A percentile compares a stretch with the other conserved stretches of the same genome.
phyloP scores from a whole-genome alignment of 495 filamentous ascomycete genomes.

The Tuber brumale region DNA sequence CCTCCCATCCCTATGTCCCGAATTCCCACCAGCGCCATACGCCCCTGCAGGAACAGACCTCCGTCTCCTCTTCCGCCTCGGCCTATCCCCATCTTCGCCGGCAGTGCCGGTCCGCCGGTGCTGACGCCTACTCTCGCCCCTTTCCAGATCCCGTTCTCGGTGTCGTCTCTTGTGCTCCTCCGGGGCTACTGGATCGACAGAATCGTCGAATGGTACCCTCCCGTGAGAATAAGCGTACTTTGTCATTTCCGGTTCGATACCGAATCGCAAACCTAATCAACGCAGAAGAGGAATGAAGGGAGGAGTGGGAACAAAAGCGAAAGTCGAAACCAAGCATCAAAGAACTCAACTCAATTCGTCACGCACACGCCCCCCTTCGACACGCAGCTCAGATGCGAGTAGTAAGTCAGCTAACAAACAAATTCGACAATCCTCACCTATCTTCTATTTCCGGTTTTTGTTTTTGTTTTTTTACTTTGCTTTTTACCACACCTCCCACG shows the following conservation, averaged over 20 bases:
- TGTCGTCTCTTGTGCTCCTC: conserved; percentile 12
- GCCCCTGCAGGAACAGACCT: conserved; percentile 12
- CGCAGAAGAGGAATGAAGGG: background rate
- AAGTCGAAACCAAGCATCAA: background rate
- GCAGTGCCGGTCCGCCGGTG: conserved; percentile 14
- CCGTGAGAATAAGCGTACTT: conserved; percentile 29
- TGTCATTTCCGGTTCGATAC: conserved; percentile 11
- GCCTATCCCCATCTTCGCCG: conserved; percentile 25
- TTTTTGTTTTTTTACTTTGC: background rate
- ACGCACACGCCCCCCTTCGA: background rate
- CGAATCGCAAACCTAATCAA: background rate
- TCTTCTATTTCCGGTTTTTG: background rate
- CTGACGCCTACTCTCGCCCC: conserved; percentile 22
- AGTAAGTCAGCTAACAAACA: background rate
- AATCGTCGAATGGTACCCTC: conserved; percentile 27
- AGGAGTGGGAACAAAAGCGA: background rate
- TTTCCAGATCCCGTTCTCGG: conserved; percentile 35
- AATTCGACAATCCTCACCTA: background rate
- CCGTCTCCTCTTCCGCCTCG: conserved; percentile 28
- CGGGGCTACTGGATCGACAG: conserved; percentile 15
- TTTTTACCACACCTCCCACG: background rate
- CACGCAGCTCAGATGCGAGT: background rate
- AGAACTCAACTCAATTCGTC: background rate
- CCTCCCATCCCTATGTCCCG: conserved; percentile 18
- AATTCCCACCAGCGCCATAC: conserved; percentile 10